Evolutionary conservation across 139 green algal species (phyloP), one percentile per base, ranked within the genome.

Genomic region (Chlamydomonas sp.): DNA sequence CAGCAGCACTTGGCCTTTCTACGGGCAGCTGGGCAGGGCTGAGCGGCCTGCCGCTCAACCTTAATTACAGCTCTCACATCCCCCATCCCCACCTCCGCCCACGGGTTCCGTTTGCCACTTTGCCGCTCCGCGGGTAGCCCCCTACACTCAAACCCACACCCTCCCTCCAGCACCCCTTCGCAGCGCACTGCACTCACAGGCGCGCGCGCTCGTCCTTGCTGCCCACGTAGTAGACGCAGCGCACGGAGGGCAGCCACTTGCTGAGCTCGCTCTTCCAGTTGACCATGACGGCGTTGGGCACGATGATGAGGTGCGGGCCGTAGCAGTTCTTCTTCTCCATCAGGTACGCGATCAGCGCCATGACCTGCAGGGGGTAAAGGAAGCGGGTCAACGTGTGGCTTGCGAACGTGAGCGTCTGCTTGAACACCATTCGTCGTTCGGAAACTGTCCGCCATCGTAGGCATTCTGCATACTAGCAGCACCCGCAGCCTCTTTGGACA

Each of bases 221-320:
- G 59, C 95, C 95, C 12, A 96, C 93, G 90, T 98, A 98, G 92
- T 96, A 97, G 9, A 98, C 93, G 59, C 85, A 92, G 62, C 91
- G 76, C 68, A 90, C 79, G 5, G 72, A 63, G 1, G 86, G 86
- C 86, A 90, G 86, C 86, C 86, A 90, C 69, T 90, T 83, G 84
- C 49, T 78, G 17, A 99, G 93, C 95, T 99, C 98, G 18, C 78
- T 89, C 92, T 98, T 99, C 98, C 98, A 99, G 93, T 99, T 99
- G 69, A 99, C 97, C 14, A 99, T 97, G 73, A 99, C 98, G 12
- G 98, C 98, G 88, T 99, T 99, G 90, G 98, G 98, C 87, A 99
- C 98, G 87, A 99, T 99, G 94, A 99, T 99, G 71, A 99, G 94
- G 94, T 99, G 98, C 4, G 98, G 98, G 20, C 98, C 98, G 80